These are phyloP conservation scores for Phoenix dactylifera DNA, from an alignment of 176 grass and related monocot species.

Conservation along the genomic window DNA sequence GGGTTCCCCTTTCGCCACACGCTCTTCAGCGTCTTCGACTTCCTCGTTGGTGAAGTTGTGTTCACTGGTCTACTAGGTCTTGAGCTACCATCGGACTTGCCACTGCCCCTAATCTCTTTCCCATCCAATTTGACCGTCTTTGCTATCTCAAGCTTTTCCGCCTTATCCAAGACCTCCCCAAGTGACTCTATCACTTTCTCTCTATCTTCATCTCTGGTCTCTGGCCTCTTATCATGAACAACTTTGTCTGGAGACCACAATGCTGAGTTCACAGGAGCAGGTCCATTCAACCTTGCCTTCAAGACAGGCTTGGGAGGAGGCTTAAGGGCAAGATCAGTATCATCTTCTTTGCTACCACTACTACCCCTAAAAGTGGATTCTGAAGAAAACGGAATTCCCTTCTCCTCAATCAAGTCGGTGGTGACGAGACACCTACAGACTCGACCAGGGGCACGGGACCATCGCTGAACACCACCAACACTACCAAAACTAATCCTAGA, in stretches of 20 bases:
- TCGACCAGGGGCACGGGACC: slow-evolving; percentile 37
- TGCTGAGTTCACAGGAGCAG: slow-evolving; percentile 27
- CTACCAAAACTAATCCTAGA: slow-evolving; percentile 54
- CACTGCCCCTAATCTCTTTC: slow-evolving; percentile 14
- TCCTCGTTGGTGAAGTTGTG: slow-evolving; percentile 24
- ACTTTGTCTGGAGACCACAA: slow-evolving; percentile 18
- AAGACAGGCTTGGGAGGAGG: slow-evolving; percentile 44
- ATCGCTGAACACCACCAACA: slow-evolving; percentile 22
- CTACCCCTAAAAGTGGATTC: slow-evolving; percentile 40
- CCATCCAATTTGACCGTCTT: slow-evolving; percentile 19
- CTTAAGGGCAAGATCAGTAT: slow-evolving; percentile 60
- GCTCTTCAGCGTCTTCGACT: slow-evolving; percentile 62
- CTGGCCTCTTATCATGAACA: slow-evolving; percentile 23
- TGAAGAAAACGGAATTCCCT: slow-evolving; percentile 44
- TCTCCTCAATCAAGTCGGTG: slow-evolving; percentile 75
- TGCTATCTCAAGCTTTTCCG: slow-evolving; percentile 64
- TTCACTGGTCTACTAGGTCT: slow-evolving; percentile 24
- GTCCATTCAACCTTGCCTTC: slow-evolving; percentile 32
- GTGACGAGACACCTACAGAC: slow-evolving; percentile 78
- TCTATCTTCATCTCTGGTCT: slow-evolving; percentile 33
- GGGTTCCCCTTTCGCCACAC: slow-evolving; percentile 92
- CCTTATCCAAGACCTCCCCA: slow-evolving; percentile 81
- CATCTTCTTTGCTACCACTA: background rate
- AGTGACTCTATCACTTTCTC: slow-evolving; percentile 67
- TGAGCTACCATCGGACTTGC: slow-evolving; percentile 29